phyloP scores from a whole-genome alignment of 306 rosid species.

The Psophocarpus tetragonolobus region DNA sequence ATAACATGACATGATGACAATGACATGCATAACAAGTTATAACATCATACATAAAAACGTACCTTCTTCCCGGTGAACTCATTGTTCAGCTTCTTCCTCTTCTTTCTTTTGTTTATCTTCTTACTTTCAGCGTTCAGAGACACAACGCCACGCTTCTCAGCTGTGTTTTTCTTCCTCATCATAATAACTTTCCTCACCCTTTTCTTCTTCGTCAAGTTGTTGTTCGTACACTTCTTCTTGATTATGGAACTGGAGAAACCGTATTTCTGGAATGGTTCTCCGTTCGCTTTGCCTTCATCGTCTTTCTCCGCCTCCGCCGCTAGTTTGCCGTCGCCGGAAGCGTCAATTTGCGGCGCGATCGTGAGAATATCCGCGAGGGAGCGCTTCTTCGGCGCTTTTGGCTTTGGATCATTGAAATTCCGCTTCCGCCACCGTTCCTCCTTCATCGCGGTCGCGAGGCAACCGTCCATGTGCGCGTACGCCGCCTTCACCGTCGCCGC shows the following conservation, averaged over 20 bases:
- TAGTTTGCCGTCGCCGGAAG: not conserved
- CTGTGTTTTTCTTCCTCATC: slow-evolving; percentile 40
- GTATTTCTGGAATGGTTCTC: not conserved
- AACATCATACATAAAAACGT: not conserved
- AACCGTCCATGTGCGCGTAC: slow-evolving; percentile 54
- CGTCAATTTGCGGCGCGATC: slow-evolving; percentile 64
- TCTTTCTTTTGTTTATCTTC: slow-evolving; percentile 33
- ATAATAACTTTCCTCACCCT: slow-evolving; percentile 28
- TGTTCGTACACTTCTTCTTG: slow-evolving; percentile 32
- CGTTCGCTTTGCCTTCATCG: not conserved
- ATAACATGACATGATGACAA: not conserved
- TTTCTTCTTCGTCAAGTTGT: slow-evolving; percentile 28
- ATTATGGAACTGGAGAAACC: slow-evolving; percentile 9
- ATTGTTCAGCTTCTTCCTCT: slow-evolving; percentile 16
- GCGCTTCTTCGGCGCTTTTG: slow-evolving; percentile 64
- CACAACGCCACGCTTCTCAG: slow-evolving; percentile 13
- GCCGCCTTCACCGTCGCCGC: slow-evolving; percentile 50
- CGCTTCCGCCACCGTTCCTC: slow-evolving; percentile 36
- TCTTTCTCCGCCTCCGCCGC: not conserved
- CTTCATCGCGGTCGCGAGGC: slow-evolving; percentile 43
- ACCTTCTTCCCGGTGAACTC: slow-evolving; percentile 55
- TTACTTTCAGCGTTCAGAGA: slow-evolving; percentile 15
- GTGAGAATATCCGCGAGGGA: slow-evolving; percentile 76
- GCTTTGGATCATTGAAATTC: slow-evolving; percentile 46
- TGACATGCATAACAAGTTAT: not conserved